Evolutionary conservation across 441 rosid genomes (phyloP).

Genomic region (Eutrema salsugineum): DNA sequence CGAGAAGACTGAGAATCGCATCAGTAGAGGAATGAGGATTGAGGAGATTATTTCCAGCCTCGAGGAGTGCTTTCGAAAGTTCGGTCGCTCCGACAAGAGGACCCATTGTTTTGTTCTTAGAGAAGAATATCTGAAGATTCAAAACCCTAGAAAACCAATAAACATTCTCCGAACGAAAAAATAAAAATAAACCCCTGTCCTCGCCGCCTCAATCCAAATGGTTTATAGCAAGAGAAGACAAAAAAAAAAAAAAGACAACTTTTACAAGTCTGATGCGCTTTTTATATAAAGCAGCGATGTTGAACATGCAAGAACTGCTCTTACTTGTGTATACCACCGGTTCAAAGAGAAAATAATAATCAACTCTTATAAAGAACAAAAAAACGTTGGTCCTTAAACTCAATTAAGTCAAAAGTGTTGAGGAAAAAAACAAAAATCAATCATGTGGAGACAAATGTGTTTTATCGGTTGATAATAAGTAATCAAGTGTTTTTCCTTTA

Average conservation of each 20-base stretch:
- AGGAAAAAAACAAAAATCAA: not conserved
- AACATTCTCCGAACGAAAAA: constrained; percentile 12
- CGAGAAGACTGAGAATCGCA: constrained; percentile 49
- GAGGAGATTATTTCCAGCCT: constrained; percentile 51
- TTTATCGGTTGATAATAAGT: not conserved
- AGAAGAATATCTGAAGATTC: constrained; percentile 1
- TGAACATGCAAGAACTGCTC: constrained; percentile 21
- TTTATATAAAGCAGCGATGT: constrained; percentile 7
- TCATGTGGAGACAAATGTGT: not conserved
- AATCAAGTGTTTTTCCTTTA: not conserved
- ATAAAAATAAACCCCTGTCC: not conserved
- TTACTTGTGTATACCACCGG: not conserved
- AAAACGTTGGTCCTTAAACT: not conserved
- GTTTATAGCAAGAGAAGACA: not conserved
- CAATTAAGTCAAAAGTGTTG: not conserved
- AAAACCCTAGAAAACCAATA: constrained; percentile 26
- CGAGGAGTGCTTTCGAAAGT: constrained; percentile 47
- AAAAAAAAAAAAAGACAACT: not conserved
- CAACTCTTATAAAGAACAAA: not conserved
- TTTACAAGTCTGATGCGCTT: not conserved
- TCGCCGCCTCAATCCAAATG: constrained; percentile 3
- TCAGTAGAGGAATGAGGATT: constrained; percentile 45
- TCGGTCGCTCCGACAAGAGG: constrained; percentile 32
- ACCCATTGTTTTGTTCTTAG: constrained; percentile 33
- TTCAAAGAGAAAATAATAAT: not conserved